Base-by-base conservation (phyloP, 495 filamentous ascomycete species). In the Podospora appendiculata region DNA sequence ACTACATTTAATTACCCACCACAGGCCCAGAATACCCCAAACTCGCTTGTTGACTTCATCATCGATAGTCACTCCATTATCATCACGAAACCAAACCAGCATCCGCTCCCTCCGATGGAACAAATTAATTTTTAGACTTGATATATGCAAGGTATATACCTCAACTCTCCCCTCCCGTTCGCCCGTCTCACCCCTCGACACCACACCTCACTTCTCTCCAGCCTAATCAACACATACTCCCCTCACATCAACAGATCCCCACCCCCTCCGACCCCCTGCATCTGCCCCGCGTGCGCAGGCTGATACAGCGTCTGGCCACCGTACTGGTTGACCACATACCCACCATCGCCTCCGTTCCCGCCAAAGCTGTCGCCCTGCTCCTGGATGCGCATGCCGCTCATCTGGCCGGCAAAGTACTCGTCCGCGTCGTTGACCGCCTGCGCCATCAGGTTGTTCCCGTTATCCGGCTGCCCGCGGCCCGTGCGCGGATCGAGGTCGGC, bases 381-480 rank as follows among this genome's bases (percentile, higher is more conserved):
- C 58, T 78, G 72, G 45, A 87, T 74, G 52, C 79, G 72, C 76
- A 88, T 77, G 4, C 78, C 79, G 4, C 81, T 82, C 84, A 88
- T 88, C 63, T 84, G 82, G 68, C 80, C 81, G 35, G 85, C 81
- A 62, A 96, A 96, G 62, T 93, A 95, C 33, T 79, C 81, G 60
- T 96, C 90, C 4, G 89, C 90, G 33, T 90, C 88, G 57, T 77
- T 83, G 16, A 92, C 80, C 0, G 90, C 90, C 9, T 83, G 80
- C 14, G 79, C 75, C 47, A 89, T 71, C 6, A 45, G 54, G 3
- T 34, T 14, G 25, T 36, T 50, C 8, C 46, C 46, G 8, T 35
- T 13, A 6, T 9, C 32, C 9, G 10, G 7, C 16, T 41, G 35
- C 5, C 60, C 70, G 13, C 45, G 12, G 4, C 61, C 65, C 50